Percentiles rank a stretch among this genome's conserved stretches.
These are phyloP conservation scores for Solanum dulcamara DNA, from an alignment of 257 asterid genomes.

Conservation along the genomic window DNA sequence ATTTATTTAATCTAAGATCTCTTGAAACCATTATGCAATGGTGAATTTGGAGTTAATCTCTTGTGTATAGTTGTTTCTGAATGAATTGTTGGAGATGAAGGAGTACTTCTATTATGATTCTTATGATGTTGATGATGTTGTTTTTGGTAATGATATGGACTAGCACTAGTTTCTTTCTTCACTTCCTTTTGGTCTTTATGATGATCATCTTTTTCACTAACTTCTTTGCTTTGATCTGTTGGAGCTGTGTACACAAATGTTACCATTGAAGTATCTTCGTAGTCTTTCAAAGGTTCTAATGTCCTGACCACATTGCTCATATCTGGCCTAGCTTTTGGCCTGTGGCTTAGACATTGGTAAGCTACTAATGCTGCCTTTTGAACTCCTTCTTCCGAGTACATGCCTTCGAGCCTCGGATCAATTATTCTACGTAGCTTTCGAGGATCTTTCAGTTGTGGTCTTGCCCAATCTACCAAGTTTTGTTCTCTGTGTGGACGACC, in stretches of 20 bases:
- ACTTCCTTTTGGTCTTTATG: background rate
- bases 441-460: constrained; percentile 53
- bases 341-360: constrained; percentile 64
- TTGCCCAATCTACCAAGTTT: constrained; percentile 69
- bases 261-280: constrained; percentile 27
- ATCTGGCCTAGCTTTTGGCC: constrained; percentile 59
- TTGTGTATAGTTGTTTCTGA: constrained; percentile 18
- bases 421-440: constrained; percentile 54
- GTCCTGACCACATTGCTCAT: constrained; percentile 43
- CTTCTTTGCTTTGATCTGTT: background rate
- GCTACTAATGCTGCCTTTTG: constrained; percentile 61
- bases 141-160: constrained; percentile 9
- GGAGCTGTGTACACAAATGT: constrained; percentile 64
- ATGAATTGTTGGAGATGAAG: constrained; percentile 30
- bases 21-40: constrained; percentile 10
- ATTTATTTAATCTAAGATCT: background rate
- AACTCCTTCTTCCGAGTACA: constrained; percentile 56
- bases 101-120: constrained; percentile 1
- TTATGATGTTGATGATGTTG: constrained; percentile 20
- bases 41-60: constrained; percentile 23
- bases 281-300: constrained; percentile 41
- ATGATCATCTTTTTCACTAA: background rate
- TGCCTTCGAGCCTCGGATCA: constrained; percentile 81
- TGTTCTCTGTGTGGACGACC: constrained; percentile 57
- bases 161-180: constrained; percentile 6